phyloP scores from a whole-genome alignment of 345 rosid genomes.

The Excoecaria agallocha region DNA sequence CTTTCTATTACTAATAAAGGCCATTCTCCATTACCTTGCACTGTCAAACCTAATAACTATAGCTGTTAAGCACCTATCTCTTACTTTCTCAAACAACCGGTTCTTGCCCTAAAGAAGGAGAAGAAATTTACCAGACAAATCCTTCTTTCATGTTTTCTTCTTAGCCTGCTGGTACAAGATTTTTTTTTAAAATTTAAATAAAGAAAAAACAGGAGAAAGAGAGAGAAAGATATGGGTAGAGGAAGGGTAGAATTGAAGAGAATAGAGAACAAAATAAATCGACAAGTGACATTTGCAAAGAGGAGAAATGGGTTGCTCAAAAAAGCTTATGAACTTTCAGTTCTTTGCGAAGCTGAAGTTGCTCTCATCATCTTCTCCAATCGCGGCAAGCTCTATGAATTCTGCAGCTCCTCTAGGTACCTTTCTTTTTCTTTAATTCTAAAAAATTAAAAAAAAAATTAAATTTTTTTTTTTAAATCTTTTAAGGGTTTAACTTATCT shows the following conservation, averaged over 20 bases:
- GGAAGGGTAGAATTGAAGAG: slow-evolving; percentile 64
- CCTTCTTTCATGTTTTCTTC: no score
- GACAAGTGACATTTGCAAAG: slow-evolving; percentile 28
- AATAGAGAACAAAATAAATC: slow-evolving; percentile 59
- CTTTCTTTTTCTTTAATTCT: background rate
- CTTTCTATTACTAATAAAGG: background rate
- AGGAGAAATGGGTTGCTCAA: slow-evolving; percentile 28
- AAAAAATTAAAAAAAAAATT: background rate
- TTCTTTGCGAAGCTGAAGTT: slow-evolving; percentile 29
- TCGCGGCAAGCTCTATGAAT: slow-evolving; percentile 42
- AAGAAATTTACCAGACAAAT: background rate
- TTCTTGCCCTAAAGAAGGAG: slow-evolving; percentile 30
- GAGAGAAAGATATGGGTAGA: slow-evolving; percentile 40
- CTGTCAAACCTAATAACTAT: background rate
- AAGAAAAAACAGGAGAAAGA: background rate
- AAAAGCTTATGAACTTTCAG: slow-evolving; percentile 26
- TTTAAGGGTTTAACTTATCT: background rate
- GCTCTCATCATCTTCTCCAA: slow-evolving; percentile 26
- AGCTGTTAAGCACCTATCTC: slow-evolving; percentile 2
- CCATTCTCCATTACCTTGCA: background rate
- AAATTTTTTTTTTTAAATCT: no score
- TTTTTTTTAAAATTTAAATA: background rate
- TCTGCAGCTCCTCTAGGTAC: slow-evolving; percentile 56
- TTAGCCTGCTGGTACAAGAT: no score
- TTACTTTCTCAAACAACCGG: background rate